Evolutionary conservation across 768 basidiomycete species (phyloP), one percentile per base, ranked within the genome.

Genomic region (Rhizopogon salebrosus): DNA sequence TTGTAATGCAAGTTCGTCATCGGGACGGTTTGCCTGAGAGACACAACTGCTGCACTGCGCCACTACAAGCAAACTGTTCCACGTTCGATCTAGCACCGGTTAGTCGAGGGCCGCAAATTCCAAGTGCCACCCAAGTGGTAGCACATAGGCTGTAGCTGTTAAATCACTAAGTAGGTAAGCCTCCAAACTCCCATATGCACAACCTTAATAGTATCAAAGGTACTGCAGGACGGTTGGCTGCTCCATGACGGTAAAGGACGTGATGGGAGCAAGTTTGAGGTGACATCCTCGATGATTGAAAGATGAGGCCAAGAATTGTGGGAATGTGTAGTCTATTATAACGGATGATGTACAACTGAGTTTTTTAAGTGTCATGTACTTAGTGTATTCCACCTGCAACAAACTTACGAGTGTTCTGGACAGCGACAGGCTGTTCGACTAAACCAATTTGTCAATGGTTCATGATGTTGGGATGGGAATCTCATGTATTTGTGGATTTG

Each of bases 161-260:
- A 40, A 72, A n/a, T n/a, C n/a, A n/a, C n/a, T n/a, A n/a, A 71
- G 23, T 78, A 67, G 64, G 71, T 29, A 29, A 29, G 27, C 27
- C 0, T 9, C 27, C 72, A 52, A 75, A 72, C 67, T 80, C 79
- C 36, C 70, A 70, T 39, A 64, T 65, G 23, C 83, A 86, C 61
- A 84, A 86, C 63, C 72, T 69, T 57, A 74, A 82, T 49, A 74
- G 83, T 46, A 71, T 91, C 57, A 76, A 77, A 50, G 75, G 89
- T 22, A 75, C 80, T 10, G 71, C 73, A 34, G 74, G 77, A 91
- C 94, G 91, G 83, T 94, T 0, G 92, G 95, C 64, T 78, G 78
- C 40, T 88, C 82, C 63, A 90, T 59, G 88, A 88, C 37, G 60
- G 70, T 49, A 70, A 67, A 46, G 68, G 71, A 31, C 68, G 80